phyloP scores from a whole-genome alignment of 2,329 filamentous ascomycete species.

The Bipolaris oryzae region DNA sequence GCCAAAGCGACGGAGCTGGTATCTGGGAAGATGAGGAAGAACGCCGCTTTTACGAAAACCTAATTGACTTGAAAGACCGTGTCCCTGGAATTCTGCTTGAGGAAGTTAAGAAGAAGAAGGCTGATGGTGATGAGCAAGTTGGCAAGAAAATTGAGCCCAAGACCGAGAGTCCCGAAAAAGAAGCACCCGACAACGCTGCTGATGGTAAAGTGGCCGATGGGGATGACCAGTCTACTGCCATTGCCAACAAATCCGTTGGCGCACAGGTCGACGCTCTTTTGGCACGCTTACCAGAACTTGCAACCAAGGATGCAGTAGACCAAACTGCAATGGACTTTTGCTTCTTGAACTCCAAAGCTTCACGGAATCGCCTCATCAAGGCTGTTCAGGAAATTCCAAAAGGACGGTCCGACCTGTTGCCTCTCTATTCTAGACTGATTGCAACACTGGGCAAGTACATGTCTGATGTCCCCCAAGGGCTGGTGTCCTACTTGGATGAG shows the following conservation, averaged over 20 bases:
- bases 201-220: slow-evolving; percentile 60
- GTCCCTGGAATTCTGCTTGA: slow-evolving; percentile 93
- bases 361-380: slow-evolving; percentile 90
- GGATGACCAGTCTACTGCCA: slow-evolving; percentile 90
- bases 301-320: slow-evolving; percentile 89
- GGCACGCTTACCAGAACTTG: slow-evolving; percentile 85
- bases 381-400: slow-evolving; percentile 94
- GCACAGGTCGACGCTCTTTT: slow-evolving; percentile 94
- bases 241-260: slow-evolving; percentile 96
- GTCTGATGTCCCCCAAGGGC: slow-evolving; percentile 87
- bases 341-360: slow-evolving; percentile 97
- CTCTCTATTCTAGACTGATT: slow-evolving; percentile 88
- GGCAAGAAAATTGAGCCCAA: slow-evolving; percentile 71
- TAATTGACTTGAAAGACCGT: slow-evolving; percentile 93
- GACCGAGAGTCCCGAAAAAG: slow-evolving; percentile 43
- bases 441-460: slow-evolving; percentile 94
- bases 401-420: slow-evolving; percentile 86
- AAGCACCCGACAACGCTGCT: slow-evolving; percentile 51
- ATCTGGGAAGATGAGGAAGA: slow-evolving; percentile 99
- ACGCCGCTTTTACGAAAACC: slow-evolving; percentile 95
- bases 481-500: slow-evolving; percentile 91
- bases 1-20: slow-evolving; percentile 85
- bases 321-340: slow-evolving; percentile 95
- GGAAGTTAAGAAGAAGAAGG: slow-evolving; percentile 92
- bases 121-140: slow-evolving; percentile 78